phyloP scores from a whole-genome alignment of 148 eudicot species.

The Vaccinium vitisidaea region DNA sequence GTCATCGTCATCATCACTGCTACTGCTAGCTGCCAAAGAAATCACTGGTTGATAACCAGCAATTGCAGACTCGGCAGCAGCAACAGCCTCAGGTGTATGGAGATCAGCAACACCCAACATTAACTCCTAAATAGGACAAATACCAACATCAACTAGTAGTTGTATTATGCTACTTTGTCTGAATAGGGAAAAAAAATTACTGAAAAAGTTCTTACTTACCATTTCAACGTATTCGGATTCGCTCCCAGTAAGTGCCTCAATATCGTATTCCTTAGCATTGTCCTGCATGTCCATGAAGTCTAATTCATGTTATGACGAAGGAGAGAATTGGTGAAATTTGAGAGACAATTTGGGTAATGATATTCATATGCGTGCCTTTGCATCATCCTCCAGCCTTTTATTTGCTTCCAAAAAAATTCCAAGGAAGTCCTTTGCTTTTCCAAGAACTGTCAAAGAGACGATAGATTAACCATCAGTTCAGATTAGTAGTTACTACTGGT shows the following conservation, averaged over 20 bases:
- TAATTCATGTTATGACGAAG: not conserved
- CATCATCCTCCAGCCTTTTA: constrained; percentile 56
- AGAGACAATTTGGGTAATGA: not conserved
- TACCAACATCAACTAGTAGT: not conserved
- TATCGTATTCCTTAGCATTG: constrained; percentile 57
- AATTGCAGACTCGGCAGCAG: constrained; percentile 81
- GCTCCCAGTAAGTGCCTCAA: constrained; percentile 65
- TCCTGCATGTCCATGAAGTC: constrained; percentile 39
- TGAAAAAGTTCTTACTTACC: constrained; percentile 34
- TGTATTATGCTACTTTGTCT: not conserved
- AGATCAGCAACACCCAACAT: constrained; percentile 95
- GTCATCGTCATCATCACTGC: not conserved
- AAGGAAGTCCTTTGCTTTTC: constrained; percentile 67
- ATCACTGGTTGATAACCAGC: constrained; percentile 54
- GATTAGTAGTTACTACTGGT: not conserved
- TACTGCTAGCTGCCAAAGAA: constrained; percentile 29
- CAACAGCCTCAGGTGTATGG: constrained; percentile 78
- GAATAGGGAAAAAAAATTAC: not conserved
- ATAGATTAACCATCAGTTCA: not conserved
- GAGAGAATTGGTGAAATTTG: not conserved
- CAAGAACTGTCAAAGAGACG: constrained; percentile 52
- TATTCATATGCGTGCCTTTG: constrained; percentile 45
- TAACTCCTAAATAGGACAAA: constrained; percentile 52
- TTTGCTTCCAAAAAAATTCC: constrained; percentile 78
- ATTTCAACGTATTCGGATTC: constrained; percentile 85